phyloP scores from a whole-genome alignment of 129 eudicot species.

The Mikania micrantha region DNA sequence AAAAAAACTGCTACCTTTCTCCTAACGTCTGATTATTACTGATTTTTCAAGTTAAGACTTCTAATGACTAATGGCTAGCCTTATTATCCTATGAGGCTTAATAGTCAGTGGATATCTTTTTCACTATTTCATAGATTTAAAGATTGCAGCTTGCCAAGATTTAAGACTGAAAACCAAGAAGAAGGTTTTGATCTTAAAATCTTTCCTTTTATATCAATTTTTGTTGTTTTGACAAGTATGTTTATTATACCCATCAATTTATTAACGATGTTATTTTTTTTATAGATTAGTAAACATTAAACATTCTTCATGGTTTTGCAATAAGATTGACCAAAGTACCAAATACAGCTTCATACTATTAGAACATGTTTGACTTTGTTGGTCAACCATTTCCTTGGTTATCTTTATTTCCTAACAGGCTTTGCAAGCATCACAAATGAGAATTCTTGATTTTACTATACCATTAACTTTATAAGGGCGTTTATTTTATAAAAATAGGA shows the following conservation, averaged over 20 bases:
- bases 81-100: background rate
- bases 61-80: background rate
- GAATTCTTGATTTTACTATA: background rate
- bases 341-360: background rate
- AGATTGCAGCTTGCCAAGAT: constrained; percentile 11
- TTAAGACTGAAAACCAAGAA: background rate
- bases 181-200: background rate
- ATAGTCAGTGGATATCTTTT: background rate
- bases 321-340: background rate
- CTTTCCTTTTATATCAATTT: background rate
- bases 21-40: background rate
- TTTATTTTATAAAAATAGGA: background rate
- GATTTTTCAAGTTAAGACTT: constrained; percentile 9
- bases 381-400: background rate
- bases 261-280: background rate
- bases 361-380: background rate
- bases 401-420: background rate
- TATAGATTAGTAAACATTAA: background rate
- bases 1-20: background rate
- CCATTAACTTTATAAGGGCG: background rate
- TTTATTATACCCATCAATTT: background rate
- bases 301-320: background rate
- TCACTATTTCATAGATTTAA: background rate
- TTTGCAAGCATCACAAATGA: background rate
- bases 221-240: background rate